phyloP scores from a whole-genome alignment of 1,284 basidiomycete species.

The Chalciporus sp. region DNA sequence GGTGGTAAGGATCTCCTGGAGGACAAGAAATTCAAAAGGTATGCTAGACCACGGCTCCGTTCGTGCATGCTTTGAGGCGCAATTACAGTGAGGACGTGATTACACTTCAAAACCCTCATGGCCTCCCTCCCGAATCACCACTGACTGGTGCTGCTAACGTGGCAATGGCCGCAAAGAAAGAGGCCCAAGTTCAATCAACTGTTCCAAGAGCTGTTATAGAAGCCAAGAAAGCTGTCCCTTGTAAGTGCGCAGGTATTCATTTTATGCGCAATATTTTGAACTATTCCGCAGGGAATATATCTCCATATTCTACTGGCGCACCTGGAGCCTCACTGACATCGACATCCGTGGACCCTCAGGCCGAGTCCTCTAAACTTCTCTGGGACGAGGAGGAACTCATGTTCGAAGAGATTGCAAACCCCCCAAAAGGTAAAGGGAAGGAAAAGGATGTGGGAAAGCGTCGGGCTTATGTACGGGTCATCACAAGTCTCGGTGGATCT shows the following conservation, averaged over 20 bases:
- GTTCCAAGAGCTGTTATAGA: slow-evolving; percentile 41
- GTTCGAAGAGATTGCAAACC: slow-evolving; percentile 86
- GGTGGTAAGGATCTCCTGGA: slow-evolving; percentile 84
- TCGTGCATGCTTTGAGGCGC: slow-evolving; percentile 2
- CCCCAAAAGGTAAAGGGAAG: slow-evolving; percentile 79
- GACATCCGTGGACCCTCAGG: slow-evolving; percentile 84
- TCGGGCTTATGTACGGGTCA: slow-evolving; percentile 87
- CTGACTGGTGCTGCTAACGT: slow-evolving; percentile 37
- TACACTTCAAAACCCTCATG: slow-evolving; percentile 89
- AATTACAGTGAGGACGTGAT: slow-evolving; percentile 80
- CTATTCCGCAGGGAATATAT: slow-evolving; percentile 74
- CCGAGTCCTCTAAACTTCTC: slow-evolving; percentile 76
- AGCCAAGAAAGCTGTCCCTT: slow-evolving; percentile 63
- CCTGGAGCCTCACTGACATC: slow-evolving; percentile 93
- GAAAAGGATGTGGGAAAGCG: slow-evolving; percentile 91
- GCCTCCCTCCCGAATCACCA: slow-evolving; percentile 58
- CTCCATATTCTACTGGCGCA: slow-evolving; percentile 88
- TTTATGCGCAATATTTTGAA: slow-evolving; percentile 8
- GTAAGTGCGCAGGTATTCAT: slow-evolving; percentile 42
- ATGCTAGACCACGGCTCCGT: slow-evolving; percentile 13
- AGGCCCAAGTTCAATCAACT: slow-evolving; percentile 37
- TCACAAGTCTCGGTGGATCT: slow-evolving; percentile 86
- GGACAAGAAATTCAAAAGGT: slow-evolving; percentile 88
- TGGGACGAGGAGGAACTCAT: slow-evolving; percentile 95
- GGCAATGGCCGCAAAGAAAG: slow-evolving; percentile 30